Evolutionary conservation across 371 early-diverging fungal species (phyloP).

Genomic region (Apophysomyces variabilis): DNA sequence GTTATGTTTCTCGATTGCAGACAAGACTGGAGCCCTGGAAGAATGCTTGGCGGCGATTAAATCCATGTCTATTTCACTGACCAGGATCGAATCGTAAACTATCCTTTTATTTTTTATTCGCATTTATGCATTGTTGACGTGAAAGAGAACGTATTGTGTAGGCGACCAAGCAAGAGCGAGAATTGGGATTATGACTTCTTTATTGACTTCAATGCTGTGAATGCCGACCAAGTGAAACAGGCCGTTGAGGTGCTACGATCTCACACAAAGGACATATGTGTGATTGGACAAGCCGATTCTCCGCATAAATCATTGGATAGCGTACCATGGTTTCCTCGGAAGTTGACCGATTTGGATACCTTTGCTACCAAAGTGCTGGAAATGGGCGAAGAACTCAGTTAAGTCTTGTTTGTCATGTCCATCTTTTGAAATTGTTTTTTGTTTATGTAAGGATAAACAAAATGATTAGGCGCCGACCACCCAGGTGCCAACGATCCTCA

Average conservation of each 20-base stretch:
- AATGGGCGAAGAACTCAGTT: conserved; percentile 88
- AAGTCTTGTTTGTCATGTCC: background rate
- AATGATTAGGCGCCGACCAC: conserved; percentile 76
- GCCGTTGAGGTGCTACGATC: conserved; percentile 64
- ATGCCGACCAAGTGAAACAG: conserved; percentile 55
- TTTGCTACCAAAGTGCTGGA: conserved; percentile 93
- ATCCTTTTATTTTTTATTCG: conserved; percentile 15
- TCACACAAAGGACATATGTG: conserved; percentile 67
- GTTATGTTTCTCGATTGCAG: conserved; percentile 82
- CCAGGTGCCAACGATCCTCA: conserved; percentile 92
- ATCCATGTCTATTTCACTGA: conserved; percentile 78
- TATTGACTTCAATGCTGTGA: conserved; percentile 80
- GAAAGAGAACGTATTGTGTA: conserved; percentile 16
- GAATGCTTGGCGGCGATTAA: conserved; percentile 80
- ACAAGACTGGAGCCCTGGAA: conserved; percentile 87
- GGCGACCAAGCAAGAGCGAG: conserved; percentile 80
- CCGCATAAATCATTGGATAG: conserved; percentile 30
- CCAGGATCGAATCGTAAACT: conserved; percentile 88
- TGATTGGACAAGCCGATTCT: conserved; percentile 37
- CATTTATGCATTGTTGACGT: background rate
- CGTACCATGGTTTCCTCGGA: conserved; percentile 95
- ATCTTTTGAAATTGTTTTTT: background rate
- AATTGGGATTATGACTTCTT: conserved; percentile 92
- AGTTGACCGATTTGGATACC: conserved; percentile 89
- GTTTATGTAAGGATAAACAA: conserved; percentile 9